phyloP scores from a whole-genome alignment of 192 early-diverging fungal genomes.

The Gaertneriomyces sp. region DNA sequence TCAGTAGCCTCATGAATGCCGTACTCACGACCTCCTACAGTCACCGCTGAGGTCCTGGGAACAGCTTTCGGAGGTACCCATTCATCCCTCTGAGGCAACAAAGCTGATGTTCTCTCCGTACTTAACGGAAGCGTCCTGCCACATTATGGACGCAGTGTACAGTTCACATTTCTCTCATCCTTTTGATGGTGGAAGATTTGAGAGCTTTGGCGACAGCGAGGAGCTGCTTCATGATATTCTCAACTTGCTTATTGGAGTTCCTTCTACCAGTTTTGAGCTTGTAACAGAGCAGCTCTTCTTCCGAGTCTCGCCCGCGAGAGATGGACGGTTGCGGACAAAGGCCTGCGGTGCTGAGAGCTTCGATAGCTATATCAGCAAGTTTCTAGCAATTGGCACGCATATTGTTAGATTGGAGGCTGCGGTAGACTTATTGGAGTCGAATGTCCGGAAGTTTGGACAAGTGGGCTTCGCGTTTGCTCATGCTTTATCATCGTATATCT shows the following conservation, averaged over 20 bases:
- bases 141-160: constrained; percentile 12
- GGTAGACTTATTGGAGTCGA: constrained; percentile 1
- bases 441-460: constrained; percentile 14
- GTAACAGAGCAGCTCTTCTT: neutral
- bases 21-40: neutral
- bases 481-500: constrained; percentile 19
- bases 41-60: constrained; percentile 15
- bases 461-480: constrained; percentile 23
- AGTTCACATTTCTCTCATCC: neutral
- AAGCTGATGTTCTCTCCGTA: constrained; percentile 11
- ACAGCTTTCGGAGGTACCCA: neutral
- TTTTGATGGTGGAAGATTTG: neutral
- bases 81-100: neutral
- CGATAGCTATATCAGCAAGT: constrained; percentile 12
- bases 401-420: constrained; percentile 10
- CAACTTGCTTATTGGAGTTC: constrained; percentile 13
- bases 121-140: constrained; percentile 9
- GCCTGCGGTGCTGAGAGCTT: constrained; percentile 6
- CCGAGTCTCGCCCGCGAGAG: neutral
- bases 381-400: constrained; percentile 12
- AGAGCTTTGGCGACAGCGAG: neutral
- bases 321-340: neutral
- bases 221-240: constrained; percentile 9
- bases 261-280: constrained; percentile 7
- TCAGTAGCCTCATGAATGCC: neutral